These are phyloP conservation scores for Sphaerosporella brunnea DNA, from an alignment of 495 filamentous ascomycete genomes.

Conservation along the genomic window DNA sequence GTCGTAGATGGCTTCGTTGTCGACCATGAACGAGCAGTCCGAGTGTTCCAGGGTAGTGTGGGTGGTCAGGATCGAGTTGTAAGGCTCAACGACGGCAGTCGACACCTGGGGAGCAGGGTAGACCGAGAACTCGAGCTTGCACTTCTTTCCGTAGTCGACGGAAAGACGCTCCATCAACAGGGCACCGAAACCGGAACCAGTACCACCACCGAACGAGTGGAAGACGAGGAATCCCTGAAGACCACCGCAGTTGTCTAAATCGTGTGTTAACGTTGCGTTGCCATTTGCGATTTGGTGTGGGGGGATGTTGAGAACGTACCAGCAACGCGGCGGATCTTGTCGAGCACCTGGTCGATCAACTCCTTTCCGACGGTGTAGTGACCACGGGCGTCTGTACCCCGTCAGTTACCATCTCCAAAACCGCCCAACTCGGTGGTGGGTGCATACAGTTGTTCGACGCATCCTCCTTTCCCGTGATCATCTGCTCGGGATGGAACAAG, in stretches of 20 bases:
- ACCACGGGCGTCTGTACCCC: constrained; percentile 55
- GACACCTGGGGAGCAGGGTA: constrained; percentile 76
- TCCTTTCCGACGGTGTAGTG: constrained; percentile 92
- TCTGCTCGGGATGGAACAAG: constrained; percentile 95
- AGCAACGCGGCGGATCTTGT: constrained; percentile 67
- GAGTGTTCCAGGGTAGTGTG: constrained; percentile 90
- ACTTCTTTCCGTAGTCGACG: constrained; percentile 85
- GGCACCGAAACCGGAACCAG: constrained; percentile 77
- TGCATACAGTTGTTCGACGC: constrained; percentile 87
- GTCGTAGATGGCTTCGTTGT: constrained; percentile 86
- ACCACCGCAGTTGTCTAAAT: constrained; percentile 70
- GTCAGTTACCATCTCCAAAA: constrained; percentile 21
- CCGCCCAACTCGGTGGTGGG: not conserved
- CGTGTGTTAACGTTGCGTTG: constrained; percentile 14
- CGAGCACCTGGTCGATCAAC: constrained; percentile 64
- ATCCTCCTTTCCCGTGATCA: constrained; percentile 99
- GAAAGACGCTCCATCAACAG: constrained; percentile 74
- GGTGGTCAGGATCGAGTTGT: constrained; percentile 80
- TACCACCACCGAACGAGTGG: constrained; percentile 88
- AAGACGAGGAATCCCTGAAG: constrained; percentile 87
- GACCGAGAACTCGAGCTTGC: constrained; percentile 81
- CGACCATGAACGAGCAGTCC: constrained; percentile 82
- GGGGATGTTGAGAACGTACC: constrained; percentile 34
- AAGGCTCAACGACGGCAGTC: constrained; percentile 79
- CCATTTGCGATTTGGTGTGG: not conserved